Conservation (phyloP, 345 rosid genomes). For the Eutrema japonicum region DNA sequence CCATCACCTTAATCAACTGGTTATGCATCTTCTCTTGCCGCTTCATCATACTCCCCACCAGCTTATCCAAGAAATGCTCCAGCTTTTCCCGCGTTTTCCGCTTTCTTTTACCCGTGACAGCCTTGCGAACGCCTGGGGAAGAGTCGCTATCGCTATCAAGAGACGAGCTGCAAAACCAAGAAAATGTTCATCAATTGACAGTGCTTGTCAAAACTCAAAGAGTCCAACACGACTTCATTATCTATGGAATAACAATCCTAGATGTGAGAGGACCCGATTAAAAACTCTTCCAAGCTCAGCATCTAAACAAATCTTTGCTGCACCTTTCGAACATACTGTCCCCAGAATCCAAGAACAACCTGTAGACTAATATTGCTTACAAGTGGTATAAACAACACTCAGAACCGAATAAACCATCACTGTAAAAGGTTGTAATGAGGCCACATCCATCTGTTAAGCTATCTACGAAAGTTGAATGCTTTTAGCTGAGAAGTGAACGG, state of each 20-base stretch:
- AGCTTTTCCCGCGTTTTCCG: conserved; percentile 52
- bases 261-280: neutral
- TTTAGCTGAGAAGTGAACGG: conserved; percentile 5
- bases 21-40: conserved; percentile 79
- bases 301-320: neutral
- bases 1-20: conserved; percentile 69
- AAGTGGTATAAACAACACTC: conserved; percentile 22
- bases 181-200: conserved; percentile 19
- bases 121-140: conserved; percentile 33
- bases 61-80: conserved; percentile 54
- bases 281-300: neutral
- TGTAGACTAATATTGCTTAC: neutral
- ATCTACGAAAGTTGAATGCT: conserved; percentile 10
- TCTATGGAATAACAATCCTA: neutral
- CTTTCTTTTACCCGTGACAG: conserved; percentile 56
- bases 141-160: conserved; percentile 48
- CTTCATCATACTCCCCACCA: conserved; percentile 64
- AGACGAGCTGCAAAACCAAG: conserved; percentile 54
- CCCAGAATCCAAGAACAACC: neutral
- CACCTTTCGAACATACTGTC: neutral
- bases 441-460: conserved; percentile 21
- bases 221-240: neutral
- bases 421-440: conserved; percentile 18
- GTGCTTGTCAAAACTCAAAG: neutral
- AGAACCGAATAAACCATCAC: conserved; percentile 24